Evolutionary conservation across 2,329 filamentous ascomycete genomes (phyloP).

Genomic region (Penicillium fuscoglaucum): DNA sequence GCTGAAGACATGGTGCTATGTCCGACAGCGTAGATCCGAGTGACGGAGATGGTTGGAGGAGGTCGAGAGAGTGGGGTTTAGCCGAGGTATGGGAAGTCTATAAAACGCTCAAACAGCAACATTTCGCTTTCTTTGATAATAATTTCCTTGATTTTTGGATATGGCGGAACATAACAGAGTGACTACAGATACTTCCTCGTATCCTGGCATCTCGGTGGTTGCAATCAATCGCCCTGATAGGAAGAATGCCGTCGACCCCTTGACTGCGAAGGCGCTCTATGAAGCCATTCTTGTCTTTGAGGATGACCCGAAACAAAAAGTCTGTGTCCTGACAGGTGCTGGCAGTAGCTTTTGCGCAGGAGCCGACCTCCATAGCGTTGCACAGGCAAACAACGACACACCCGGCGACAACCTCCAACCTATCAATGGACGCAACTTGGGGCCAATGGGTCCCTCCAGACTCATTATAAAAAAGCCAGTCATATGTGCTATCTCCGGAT

Average conservation of each 20-base stretch:
- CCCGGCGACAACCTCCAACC: slow-evolving; percentile 28
- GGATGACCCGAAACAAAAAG: slow-evolving; percentile 51
- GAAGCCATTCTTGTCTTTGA: slow-evolving; percentile 54
- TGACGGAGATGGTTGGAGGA: slow-evolving; percentile 15
- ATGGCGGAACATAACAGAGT: slow-evolving; percentile 10
- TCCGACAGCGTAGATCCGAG: slow-evolving; percentile 15
- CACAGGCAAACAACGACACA: slow-evolving; percentile 20
- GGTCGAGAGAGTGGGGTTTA: slow-evolving; percentile 14
- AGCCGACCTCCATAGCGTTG: slow-evolving; percentile 53
- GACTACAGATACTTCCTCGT: slow-evolving; percentile 11
- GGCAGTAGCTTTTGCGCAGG: slow-evolving; percentile 56
- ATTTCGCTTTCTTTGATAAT: neutral
- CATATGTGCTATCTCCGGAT: slow-evolving; percentile 53
- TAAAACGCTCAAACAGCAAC: neutral
- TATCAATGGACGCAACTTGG: slow-evolving; percentile 43
- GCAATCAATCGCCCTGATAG: slow-evolving; percentile 54
- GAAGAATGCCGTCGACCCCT: slow-evolving; percentile 55
- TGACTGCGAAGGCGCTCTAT: slow-evolving; percentile 52
- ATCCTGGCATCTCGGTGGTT: slow-evolving; percentile 54
- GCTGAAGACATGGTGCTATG: slow-evolving; percentile 24
- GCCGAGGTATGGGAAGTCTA: slow-evolving; percentile 9
- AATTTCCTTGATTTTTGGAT: neutral
- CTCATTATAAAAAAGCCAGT: slow-evolving; percentile 54
- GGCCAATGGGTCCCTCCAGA: slow-evolving; percentile 55
- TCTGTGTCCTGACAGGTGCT: slow-evolving; percentile 53